A percentile compares a stretch with the other conserved stretches of the same genome.
Conservation (phyloP, 2,329 filamentous ascomycete species). For the Phyllosticta citrichinensis region DNA sequence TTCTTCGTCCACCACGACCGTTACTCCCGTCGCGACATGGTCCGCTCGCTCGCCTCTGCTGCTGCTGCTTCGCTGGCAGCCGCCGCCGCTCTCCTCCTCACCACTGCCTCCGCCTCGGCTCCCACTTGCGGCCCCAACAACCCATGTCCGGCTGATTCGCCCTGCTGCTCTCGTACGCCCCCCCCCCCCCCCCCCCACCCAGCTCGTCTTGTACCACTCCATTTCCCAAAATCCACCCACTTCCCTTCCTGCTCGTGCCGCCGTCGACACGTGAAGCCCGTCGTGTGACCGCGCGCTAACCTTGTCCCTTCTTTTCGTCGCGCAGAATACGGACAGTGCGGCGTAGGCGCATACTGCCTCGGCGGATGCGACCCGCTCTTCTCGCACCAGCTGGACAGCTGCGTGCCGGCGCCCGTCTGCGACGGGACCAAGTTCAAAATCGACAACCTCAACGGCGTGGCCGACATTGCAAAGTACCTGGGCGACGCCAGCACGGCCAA, state of each 20-base stretch:
- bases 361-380: constrained; percentile 86
- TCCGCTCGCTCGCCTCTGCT: constrained; percentile 1
- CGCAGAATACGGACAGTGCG: constrained; percentile 83
- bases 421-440: constrained; percentile 64
- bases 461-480: constrained; percentile 69
- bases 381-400: constrained; percentile 75
- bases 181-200: no score
- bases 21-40: constrained; percentile 8
- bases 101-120: constrained; percentile 17
- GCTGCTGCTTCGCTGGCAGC: constrained; percentile 10
- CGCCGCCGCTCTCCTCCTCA: constrained; percentile 15
- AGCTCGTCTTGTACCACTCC: not conserved
- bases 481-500: constrained; percentile 71
- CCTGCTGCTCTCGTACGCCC: constrained; percentile 32
- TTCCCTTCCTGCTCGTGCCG: not conserved
- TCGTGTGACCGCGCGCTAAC: constrained; percentile 16
- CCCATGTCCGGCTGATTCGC: constrained; percentile 55
- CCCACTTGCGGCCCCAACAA: constrained; percentile 36
- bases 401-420: constrained; percentile 76
- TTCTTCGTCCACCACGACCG: not conserved
- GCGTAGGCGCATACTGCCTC: constrained; percentile 87
- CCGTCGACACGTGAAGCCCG: not conserved
- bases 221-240: not conserved
- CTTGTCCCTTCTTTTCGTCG: not conserved
- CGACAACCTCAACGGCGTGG: constrained; percentile 58